A percentile compares a stretch with the other conserved stretches of the same genome.
phyloP scores from a whole-genome alignment of 164 flowering plant species.

The Umbellularia californica region DNA sequence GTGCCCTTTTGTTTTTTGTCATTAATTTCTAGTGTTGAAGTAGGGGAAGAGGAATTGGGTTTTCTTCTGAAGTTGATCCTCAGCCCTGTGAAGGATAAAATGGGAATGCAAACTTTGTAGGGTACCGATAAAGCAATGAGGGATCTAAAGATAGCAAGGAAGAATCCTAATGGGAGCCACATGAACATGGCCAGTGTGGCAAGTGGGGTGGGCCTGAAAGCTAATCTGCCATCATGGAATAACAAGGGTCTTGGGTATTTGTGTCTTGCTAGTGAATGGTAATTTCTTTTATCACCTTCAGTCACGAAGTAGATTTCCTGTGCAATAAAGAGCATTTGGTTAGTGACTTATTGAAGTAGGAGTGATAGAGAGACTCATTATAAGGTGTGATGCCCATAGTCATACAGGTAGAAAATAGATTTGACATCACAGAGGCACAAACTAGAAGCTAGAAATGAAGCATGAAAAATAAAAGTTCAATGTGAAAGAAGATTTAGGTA shows the following conservation, averaged over 20 bases:
- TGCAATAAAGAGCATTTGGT: background rate
- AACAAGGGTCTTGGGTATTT: constrained; percentile 50
- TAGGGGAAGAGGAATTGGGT: background rate
- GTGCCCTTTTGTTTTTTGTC: constrained; percentile 13
- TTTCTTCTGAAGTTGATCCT: constrained; percentile 7
- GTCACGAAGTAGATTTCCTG: constrained; percentile 45
- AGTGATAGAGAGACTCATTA: too few relatives aligned
- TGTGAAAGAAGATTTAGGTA: too few relatives aligned
- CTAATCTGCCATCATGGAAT: constrained; percentile 71
- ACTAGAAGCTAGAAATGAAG: too few relatives aligned
- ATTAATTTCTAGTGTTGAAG: background rate
- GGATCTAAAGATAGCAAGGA: constrained; percentile 26
- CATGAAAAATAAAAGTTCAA: too few relatives aligned
- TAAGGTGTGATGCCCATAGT: too few relatives aligned
- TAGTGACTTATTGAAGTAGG: too few relatives aligned
- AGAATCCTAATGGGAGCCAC: constrained; percentile 55
- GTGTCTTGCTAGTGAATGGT: constrained; percentile 36
- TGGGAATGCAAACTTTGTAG: constrained; percentile 11
- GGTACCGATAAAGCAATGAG: constrained; percentile 22
- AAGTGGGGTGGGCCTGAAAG: constrained; percentile 39
- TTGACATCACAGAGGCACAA: too few relatives aligned
- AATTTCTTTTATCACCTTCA: constrained; percentile 27
- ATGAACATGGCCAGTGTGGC: constrained; percentile 37
- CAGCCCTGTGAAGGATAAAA: constrained; percentile 24
- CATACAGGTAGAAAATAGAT: too few relatives aligned